These are phyloP conservation scores for Cupressus sempervirens DNA, from an alignment of 75 land plant species.

Conservation along the genomic window DNA sequence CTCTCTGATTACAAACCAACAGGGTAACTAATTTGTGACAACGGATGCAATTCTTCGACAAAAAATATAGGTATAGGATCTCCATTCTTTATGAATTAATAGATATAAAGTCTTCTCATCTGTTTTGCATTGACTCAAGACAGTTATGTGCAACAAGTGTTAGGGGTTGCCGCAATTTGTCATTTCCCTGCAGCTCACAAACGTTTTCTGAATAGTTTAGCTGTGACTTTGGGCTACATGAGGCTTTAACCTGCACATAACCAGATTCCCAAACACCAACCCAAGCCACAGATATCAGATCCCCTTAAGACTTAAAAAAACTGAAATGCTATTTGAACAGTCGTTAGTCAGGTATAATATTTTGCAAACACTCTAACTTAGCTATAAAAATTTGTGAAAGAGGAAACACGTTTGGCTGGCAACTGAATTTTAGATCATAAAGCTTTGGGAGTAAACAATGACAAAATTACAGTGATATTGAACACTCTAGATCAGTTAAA, in stretches of 20 bases:
- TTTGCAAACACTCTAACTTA: no score
- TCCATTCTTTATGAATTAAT: not conserved
- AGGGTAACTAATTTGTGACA: not conserved
- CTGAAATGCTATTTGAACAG: not conserved
- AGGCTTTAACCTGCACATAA: constrained; percentile 7
- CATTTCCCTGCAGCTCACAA: constrained; percentile 1
- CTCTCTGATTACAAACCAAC: not conserved
- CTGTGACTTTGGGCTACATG: not conserved
- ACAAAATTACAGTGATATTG: no score
- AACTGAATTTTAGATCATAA: no score
- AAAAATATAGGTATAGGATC: not conserved
- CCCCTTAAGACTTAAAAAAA: not conserved
- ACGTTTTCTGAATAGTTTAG: not conserved
- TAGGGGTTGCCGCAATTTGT: constrained; percentile 7
- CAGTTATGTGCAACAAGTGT: constrained; percentile 2
- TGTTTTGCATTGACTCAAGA: constrained; percentile 1
- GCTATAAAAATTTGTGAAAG: no score
- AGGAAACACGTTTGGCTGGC: no score
- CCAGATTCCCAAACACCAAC: not conserved
- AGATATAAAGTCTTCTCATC: not conserved
- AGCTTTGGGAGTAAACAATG: no score
- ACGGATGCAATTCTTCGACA: not conserved
- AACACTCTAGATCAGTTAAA: no score
- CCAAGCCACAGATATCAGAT: not conserved
- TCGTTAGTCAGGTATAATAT: not conserved